These are phyloP conservation scores for Catharanthus roseus DNA, from an alignment of 257 asterid genomes.

Conservation along the genomic window DNA sequence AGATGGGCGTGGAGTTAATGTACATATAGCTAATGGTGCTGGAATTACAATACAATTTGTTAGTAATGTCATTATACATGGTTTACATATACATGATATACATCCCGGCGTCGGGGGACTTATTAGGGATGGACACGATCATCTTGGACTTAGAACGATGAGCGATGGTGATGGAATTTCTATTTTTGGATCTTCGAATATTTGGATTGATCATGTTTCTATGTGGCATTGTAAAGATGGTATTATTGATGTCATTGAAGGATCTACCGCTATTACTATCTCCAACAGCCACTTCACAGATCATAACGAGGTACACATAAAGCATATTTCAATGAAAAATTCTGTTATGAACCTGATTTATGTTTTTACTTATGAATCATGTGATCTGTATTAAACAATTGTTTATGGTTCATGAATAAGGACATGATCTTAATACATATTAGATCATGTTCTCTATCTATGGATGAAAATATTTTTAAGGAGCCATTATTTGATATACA, in stretches of 20 bases:
- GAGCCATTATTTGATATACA: too few relatives aligned
- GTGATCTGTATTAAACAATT: too few relatives aligned
- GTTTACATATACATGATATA: conserved; percentile 46
- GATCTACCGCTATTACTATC: conserved; percentile 68
- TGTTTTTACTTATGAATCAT: too few relatives aligned
- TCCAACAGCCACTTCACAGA: conserved; percentile 81
- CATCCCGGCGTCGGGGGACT: conserved; percentile 42
- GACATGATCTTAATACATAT: too few relatives aligned
- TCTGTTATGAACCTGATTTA: too few relatives aligned
- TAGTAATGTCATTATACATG: conserved; percentile 69
- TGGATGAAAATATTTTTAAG: too few relatives aligned
- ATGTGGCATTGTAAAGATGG: conserved; percentile 64
- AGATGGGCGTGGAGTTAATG: conserved; percentile 65
- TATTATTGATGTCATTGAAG: conserved; percentile 54
- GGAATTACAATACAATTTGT: conserved; percentile 62
- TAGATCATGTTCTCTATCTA: too few relatives aligned
- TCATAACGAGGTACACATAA: conserved; percentile 43
- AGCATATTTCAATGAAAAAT: too few relatives aligned
- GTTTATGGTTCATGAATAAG: too few relatives aligned
- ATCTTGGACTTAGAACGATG: conserved; percentile 43
- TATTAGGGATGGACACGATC: conserved; percentile 51
- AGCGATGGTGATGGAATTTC: conserved; percentile 91
- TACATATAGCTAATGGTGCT: conserved; percentile 65
- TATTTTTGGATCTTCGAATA: conserved; percentile 49
- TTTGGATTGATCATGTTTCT: conserved; percentile 89